These are phyloP conservation scores for Colletotrichum melonis DNA, from an alignment of 2,329 filamentous ascomycete species.

Conservation along the genomic window DNA sequence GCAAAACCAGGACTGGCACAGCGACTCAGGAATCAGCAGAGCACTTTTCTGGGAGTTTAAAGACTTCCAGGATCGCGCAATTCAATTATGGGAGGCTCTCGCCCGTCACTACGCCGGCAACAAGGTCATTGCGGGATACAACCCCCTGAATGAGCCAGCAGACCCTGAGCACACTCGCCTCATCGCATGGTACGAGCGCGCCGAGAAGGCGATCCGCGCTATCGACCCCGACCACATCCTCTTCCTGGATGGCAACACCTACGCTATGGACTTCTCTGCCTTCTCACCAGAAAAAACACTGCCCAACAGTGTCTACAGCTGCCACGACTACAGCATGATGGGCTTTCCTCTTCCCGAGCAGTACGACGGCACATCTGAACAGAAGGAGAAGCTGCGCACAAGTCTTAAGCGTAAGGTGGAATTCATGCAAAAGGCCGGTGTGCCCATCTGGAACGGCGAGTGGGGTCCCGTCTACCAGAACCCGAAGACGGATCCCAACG, in stretches of 20 bases:
- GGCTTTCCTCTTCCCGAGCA: conserved; percentile 57
- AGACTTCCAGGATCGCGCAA: conserved; percentile 57
- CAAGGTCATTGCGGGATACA: conserved; percentile 55
- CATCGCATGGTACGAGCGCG: conserved; percentile 47
- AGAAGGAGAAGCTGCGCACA: conserved; percentile 52
- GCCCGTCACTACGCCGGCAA: conserved; percentile 55
- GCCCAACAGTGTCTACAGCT: conserved; percentile 61
- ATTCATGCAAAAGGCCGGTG: conserved; percentile 53
- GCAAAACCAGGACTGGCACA: conserved; percentile 62
- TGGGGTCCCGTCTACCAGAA: conserved; percentile 63
- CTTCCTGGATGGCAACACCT: conserved; percentile 58
- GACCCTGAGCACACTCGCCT: conserved; percentile 44
- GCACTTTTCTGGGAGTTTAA: conserved; percentile 60
- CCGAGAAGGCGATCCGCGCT: conserved; percentile 47
- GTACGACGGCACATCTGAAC: conserved; percentile 53
- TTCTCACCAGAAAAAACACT: conserved; percentile 52
- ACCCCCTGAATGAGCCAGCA: conserved; percentile 41
- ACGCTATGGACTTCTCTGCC: conserved; percentile 61
- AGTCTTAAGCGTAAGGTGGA: conserved; percentile 55
- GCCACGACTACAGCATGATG: conserved; percentile 64
- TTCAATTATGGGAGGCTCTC: conserved; percentile 57
- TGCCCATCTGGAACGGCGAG: conserved; percentile 62
- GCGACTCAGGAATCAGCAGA: conserved; percentile 48
- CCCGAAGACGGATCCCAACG: conserved; percentile 48
- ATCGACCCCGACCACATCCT: conserved; percentile 56